Evolutionary conservation across 176 grass and related monocot species (phyloP).

Genomic region (Juncus inflexus): DNA sequence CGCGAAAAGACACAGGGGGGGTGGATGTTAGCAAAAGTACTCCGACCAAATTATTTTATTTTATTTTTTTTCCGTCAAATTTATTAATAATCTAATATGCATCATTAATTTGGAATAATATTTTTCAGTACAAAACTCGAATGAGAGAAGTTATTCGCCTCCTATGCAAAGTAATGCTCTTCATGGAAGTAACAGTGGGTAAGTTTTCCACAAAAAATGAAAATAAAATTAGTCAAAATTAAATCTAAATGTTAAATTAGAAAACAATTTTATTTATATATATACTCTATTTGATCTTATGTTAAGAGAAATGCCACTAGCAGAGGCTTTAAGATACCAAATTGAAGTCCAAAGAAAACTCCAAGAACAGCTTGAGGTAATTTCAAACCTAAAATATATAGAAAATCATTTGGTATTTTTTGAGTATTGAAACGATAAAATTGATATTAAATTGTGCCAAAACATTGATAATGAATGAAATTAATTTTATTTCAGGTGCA

Average conservation of each 20-base stretch:
- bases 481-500: conserved; percentile 52
- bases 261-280: conserved; percentile 1
- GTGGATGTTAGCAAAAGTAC: conserved; percentile 57
- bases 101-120: background rate
- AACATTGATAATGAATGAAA: background rate
- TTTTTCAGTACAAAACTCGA: conserved; percentile 42
- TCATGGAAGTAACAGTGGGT: conserved; percentile 43
- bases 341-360: conserved; percentile 83
- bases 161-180: conserved; percentile 26
- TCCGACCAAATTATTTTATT: background rate
- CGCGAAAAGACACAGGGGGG: conserved; percentile 46
- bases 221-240: background rate
- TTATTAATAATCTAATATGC: background rate
- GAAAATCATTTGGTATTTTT: background rate
- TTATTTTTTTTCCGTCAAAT: background rate
- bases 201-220: conserved; percentile 27
- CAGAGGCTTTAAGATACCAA: conserved; percentile 64
- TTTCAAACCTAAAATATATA: background rate
- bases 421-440: background rate
- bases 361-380: conserved; percentile 76
- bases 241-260: background rate
- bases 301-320: conserved; percentile 63
- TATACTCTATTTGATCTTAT: conserved; percentile 10
- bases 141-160: conserved; percentile 45
- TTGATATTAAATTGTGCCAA: background rate